phyloP scores from a whole-genome alignment of 805 yeast genomes.

The Kodamaea restingae region DNA sequence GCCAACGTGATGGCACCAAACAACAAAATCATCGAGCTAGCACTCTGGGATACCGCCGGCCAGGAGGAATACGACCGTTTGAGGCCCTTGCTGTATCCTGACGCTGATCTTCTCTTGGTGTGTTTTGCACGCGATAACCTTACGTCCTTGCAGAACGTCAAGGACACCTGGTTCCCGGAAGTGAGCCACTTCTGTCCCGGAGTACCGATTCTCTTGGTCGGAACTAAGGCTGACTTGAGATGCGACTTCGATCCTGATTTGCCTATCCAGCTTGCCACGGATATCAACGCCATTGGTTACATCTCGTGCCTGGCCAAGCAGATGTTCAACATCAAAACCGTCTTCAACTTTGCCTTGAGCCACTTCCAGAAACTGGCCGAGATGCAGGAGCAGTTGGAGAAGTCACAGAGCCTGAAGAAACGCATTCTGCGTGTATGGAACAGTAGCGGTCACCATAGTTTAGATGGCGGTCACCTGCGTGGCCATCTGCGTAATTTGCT shows the following conservation, averaged over 20 bases:
- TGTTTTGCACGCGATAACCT: conserved; percentile 69
- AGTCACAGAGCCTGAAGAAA: conserved; percentile 25
- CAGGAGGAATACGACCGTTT: conserved; percentile 82
- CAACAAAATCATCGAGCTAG: conserved; percentile 76
- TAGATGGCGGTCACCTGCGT: conserved; percentile 4
- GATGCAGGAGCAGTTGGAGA: conserved; percentile 35
- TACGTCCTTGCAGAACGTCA: conserved; percentile 65
- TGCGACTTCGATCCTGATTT: conserved; percentile 38
- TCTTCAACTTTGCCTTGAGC: conserved; percentile 60
- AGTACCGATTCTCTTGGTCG: conserved; percentile 74
- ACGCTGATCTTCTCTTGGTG: conserved; percentile 67
- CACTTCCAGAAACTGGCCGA: conserved; percentile 39
- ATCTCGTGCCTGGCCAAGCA: conserved; percentile 76
- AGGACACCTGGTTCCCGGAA: conserved; percentile 86
- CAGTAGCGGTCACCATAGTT: conserved; percentile 13
- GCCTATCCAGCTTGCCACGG: conserved; percentile 51
- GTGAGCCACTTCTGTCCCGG: conserved; percentile 78
- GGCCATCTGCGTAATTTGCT: conserved; percentile 21
- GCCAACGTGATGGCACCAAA: conserved; percentile 63
- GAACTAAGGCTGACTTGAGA: conserved; percentile 68
- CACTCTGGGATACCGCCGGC: conserved; percentile 89
- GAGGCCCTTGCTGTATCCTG: conserved; percentile 76
- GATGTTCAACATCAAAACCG: conserved; percentile 59
- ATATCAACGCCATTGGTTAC: conserved; percentile 66
- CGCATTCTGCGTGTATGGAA: conserved; percentile 33